Evolutionary conservation across 441 rosid genomes (phyloP).

Genomic region (Corymbia calophylla): DNA sequence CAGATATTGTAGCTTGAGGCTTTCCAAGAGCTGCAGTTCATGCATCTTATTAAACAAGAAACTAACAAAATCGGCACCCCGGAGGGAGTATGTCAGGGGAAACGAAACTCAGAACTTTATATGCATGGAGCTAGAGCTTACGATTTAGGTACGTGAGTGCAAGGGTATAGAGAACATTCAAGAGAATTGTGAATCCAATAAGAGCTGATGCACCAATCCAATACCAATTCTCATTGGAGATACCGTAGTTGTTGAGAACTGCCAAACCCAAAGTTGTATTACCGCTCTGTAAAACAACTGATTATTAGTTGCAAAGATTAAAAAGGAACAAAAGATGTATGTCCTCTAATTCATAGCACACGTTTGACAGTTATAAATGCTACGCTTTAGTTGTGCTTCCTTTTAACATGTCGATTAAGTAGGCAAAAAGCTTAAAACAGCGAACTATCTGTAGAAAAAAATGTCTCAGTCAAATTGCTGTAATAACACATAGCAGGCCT

Average conservation of each 20-base stretch:
- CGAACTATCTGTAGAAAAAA: background rate
- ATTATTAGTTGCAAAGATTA: background rate
- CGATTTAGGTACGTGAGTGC: constrained; percentile 64
- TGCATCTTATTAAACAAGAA: background rate
- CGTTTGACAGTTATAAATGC: background rate
- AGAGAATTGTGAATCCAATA: constrained; percentile 50
- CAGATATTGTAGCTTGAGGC: background rate
- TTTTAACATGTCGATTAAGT: background rate
- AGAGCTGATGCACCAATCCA: constrained; percentile 82
- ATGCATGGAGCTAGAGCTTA: constrained; percentile 25
- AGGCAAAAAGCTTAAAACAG: background rate
- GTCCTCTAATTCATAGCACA: background rate
- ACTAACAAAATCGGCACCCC: background rate
- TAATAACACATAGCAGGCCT: background rate
- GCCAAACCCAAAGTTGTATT: background rate
- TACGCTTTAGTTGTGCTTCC: background rate
- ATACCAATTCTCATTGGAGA: constrained; percentile 55
- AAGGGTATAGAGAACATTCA: constrained; percentile 62
- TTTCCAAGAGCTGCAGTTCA: background rate
- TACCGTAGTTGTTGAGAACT: constrained; percentile 39
- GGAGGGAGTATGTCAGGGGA: background rate
- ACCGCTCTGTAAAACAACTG: background rate
- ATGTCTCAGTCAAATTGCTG: background rate
- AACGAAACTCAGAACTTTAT: background rate
- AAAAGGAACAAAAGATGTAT: background rate